These are phyloP conservation scores for Abelmoschus esculentus DNA, from an alignment of 345 rosid genomes.

Conservation along the genomic window DNA sequence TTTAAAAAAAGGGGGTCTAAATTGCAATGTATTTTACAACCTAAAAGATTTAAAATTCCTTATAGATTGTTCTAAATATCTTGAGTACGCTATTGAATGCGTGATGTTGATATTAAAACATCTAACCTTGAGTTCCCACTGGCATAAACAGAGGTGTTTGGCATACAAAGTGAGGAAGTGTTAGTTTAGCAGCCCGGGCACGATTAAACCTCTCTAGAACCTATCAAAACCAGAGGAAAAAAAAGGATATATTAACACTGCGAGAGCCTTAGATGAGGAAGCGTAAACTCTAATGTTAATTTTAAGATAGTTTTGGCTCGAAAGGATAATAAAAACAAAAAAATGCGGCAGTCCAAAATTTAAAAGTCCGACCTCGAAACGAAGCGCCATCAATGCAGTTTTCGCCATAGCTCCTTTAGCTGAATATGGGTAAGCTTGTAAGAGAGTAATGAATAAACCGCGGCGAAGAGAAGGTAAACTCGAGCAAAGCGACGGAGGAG, in stretches of 20 bases:
- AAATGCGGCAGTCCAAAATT: neutral
- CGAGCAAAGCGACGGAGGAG: neutral
- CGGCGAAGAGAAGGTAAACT: neutral
- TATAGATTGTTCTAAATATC: neutral
- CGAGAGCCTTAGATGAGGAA: neutral
- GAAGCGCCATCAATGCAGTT: constrained; percentile 28
- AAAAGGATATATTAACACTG: neutral
- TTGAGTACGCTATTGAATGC: neutral
- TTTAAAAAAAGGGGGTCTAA: neutral
- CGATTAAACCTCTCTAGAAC: constrained; percentile 68
- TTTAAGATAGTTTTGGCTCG: neutral
- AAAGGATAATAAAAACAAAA: neutral
- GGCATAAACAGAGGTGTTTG: constrained; percentile 85
- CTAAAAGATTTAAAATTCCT: neutral
- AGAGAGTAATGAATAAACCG: neutral
- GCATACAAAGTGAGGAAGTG: constrained; percentile 60
- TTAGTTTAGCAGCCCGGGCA: constrained; percentile 70
- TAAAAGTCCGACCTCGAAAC: constrained; percentile 24
- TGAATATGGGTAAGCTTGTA: neutral
- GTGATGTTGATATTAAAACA: neutral
- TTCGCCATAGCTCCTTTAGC: neutral
- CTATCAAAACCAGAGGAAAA: constrained; percentile 19
- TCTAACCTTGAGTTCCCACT: constrained; percentile 74
- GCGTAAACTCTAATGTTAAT: neutral
- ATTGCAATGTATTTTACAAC: neutral